Evolutionary conservation across 441 rosid species (phyloP).

Genomic region (Croton laevigatus): DNA sequence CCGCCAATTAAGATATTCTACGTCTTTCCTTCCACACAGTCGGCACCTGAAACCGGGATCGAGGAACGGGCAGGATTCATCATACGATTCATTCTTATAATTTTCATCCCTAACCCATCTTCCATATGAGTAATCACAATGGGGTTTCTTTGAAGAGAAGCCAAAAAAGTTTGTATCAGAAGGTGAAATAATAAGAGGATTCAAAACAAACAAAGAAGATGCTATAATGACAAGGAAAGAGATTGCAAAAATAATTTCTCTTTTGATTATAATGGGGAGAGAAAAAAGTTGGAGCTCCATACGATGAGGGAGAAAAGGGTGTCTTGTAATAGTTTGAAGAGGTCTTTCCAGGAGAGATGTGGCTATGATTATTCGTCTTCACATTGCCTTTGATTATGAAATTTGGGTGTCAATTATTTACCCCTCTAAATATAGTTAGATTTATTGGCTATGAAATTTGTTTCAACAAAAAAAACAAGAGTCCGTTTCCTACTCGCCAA

Average conservation of each 20-base stretch:
- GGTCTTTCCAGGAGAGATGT: background rate
- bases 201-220: conserved; percentile 36
- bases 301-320: conserved; percentile 22
- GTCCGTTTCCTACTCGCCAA: too few relatives aligned
- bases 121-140: conserved; percentile 66
- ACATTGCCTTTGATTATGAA: background rate
- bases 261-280: conserved; percentile 31
- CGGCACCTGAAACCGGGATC: conserved; percentile 77
- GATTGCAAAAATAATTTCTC: conserved; percentile 30
- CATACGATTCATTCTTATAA: conserved; percentile 32
- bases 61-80: conserved; percentile 72
- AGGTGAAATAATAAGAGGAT: conserved; percentile 27
- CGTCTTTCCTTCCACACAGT: conserved; percentile 55
- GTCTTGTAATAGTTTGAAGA: background rate
- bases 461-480: too few relatives aligned
- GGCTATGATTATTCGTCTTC: background rate
- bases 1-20: conserved; percentile 64
- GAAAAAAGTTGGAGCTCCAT: conserved; percentile 35
- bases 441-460: too few relatives aligned
- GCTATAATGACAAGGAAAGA: conserved; percentile 34
- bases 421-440: too few relatives aligned
- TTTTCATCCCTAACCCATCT: conserved; percentile 60
- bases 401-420: too few relatives aligned
- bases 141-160: conserved; percentile 23
- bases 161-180: conserved; percentile 29